Evolutionary conservation across 129 eudicot genomes (phyloP).

Genomic region (Sambucus nigra): DNA sequence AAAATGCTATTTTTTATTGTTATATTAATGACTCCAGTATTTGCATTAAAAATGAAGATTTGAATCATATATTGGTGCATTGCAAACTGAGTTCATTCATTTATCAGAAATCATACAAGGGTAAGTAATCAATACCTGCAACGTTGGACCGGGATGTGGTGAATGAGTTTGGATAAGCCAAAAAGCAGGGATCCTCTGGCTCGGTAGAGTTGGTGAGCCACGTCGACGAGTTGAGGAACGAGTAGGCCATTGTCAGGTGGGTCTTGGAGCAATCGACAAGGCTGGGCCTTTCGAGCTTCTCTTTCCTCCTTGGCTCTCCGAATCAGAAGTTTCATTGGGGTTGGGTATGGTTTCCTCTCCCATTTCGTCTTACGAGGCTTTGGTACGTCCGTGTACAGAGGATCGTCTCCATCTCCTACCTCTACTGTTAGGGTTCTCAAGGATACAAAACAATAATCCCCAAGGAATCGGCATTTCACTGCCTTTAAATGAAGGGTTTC

Average conservation of each 20-base stretch:
- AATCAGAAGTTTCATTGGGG: slow-evolving; percentile 56
- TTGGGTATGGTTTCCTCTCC: slow-evolving; percentile 59
- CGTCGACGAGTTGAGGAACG: slow-evolving; percentile 47
- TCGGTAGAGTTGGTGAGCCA: slow-evolving; percentile 42
- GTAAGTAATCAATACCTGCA: slow-evolving; percentile 35
- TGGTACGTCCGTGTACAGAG: slow-evolving; percentile 37
- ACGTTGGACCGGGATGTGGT: slow-evolving; percentile 31
- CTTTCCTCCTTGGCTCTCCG: slow-evolving; percentile 49
- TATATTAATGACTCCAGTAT: too few relatives aligned
- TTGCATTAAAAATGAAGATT: too few relatives aligned
- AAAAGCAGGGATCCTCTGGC: slow-evolving; percentile 33
- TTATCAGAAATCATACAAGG: too few relatives aligned
- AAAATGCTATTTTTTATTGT: too few relatives aligned
- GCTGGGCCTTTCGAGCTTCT: slow-evolving; percentile 45
- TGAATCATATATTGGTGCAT: too few relatives aligned
- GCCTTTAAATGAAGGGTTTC: too few relatives aligned
- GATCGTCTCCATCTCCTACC: slow-evolving; percentile 18
- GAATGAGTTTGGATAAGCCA: slow-evolving; percentile 41
- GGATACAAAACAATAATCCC: slow-evolving; percentile 4
- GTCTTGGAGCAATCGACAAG: slow-evolving; percentile 42
- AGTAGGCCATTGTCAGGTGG: slow-evolving; percentile 59
- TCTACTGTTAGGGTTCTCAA: slow-evolving; percentile 21
- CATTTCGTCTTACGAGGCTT: slow-evolving; percentile 35
- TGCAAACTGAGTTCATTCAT: too few relatives aligned
- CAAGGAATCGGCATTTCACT: slow-evolving; percentile 7